Evolutionary conservation across 1,284 basidiomycete species (phyloP), one percentile per base, ranked within the genome.

Genomic region (Xerocomus amazonicus): DNA sequence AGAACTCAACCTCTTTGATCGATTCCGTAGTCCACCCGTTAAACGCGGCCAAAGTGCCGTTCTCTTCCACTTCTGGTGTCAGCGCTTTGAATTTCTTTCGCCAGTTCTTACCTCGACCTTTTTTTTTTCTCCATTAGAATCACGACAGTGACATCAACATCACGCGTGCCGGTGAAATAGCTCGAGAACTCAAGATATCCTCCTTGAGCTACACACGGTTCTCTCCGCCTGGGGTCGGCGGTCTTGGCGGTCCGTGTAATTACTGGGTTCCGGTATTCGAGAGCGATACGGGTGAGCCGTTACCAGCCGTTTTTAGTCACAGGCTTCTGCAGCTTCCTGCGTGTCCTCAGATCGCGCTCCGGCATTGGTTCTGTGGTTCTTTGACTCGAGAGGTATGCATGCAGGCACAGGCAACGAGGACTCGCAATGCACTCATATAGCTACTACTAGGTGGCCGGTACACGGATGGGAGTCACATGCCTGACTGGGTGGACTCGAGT

Each of bases 111-210:
- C 8, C 14, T n/a, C 19, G 29, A 55, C 34, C 35, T 19, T 41
- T 40, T 17, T 23, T 23, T 23, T 23, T 23, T 23, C 4, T 23
- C 19, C 2, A 39, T 33, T 26, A 86, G 83, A 86, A 86, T 55
- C 84, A 87, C 55, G 84, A 87, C 58, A 86, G 84, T 53, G 71
- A 84, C 53, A 68, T 73, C 13, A 86, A 87, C 58, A 83, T 87
- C 27, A 83, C 80, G 0, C 84, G 85, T 51, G 56, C 73, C 3
- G 75, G 78, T 50, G 84, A 85, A 52, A 83, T 86, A 40, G 50
- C 62, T 9, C 76, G 79, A 9, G 81, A 86, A 57, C 72, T 74
- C 39, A 60, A 65, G 32, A 73, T 81, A 33, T 78, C 84, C 4
- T 80, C 80, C 3, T 62, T 78, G 33, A 83, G 79, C 54, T 86